phyloP scores from a whole-genome alignment of 352 stramenopile genomes.

The Phytopythium ostracodes region DNA sequence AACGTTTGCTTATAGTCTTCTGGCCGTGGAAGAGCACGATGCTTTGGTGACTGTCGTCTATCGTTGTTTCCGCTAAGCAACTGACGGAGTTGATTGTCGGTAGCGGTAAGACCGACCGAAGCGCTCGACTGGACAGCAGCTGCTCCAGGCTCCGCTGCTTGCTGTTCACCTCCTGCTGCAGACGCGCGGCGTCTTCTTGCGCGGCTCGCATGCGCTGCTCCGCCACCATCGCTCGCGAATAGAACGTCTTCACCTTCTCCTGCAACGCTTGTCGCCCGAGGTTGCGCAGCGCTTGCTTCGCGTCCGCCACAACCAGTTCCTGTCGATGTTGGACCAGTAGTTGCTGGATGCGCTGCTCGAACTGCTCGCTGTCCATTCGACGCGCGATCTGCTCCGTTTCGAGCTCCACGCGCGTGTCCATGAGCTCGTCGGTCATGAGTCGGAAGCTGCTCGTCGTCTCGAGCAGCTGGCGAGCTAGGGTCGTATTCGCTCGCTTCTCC shows the following conservation, averaged over 20 bases:
- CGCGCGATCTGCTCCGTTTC: slow-evolving; percentile 41
- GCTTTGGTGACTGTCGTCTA: slow-evolving; percentile 12
- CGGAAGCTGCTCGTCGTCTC: slow-evolving; percentile 44
- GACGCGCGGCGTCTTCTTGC: slow-evolving; percentile 35
- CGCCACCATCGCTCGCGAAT: slow-evolving; percentile 37
- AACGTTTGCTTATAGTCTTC: slow-evolving; percentile 32
- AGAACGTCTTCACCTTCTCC: slow-evolving; percentile 58
- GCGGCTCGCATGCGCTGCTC: slow-evolving; percentile 53
- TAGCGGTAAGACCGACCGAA: slow-evolving; percentile 40
- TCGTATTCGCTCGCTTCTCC: slow-evolving; percentile 41
- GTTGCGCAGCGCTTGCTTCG: slow-evolving; percentile 52
- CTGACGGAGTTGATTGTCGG: neutral
- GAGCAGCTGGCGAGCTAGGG: slow-evolving; percentile 45
- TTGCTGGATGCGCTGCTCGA: slow-evolving; percentile 38
- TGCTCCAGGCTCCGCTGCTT: slow-evolving; percentile 44
- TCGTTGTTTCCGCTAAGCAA: neutral
- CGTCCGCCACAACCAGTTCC: slow-evolving; percentile 42
- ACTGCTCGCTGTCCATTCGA: slow-evolving; percentile 38
- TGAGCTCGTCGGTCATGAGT: slow-evolving; percentile 36
- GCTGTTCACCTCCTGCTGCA: slow-evolving; percentile 27
- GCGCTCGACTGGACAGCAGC: slow-evolving; percentile 39
- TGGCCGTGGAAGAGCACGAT: slow-evolving; percentile 39
- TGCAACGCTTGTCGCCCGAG: slow-evolving; percentile 60
- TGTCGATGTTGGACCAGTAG: slow-evolving; percentile 50
- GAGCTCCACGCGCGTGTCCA: slow-evolving; percentile 41